Percentiles rank a stretch among this genome's conserved stretches.
These are phyloP conservation scores for Scheffersomyces lignicola DNA, from an alignment of 1,139 yeast species.

Conservation along the genomic window DNA sequence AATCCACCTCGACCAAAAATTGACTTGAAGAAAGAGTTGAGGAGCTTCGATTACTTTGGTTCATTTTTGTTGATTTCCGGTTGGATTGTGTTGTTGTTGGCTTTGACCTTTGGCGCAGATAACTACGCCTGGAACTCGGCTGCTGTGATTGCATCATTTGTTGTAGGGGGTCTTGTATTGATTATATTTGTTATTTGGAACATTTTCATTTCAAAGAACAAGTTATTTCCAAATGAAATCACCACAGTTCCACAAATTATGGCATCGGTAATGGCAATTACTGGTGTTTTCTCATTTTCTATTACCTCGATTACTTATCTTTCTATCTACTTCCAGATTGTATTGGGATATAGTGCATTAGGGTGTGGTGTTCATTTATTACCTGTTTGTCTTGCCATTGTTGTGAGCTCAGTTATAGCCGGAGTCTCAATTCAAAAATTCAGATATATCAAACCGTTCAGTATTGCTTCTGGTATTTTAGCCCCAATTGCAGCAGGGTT, in stretches of 20 bases:
- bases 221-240: conserved; percentile 29
- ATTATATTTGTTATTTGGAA: conserved; percentile 27
- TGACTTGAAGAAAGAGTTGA: conserved; percentile 28
- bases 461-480: conserved; percentile 23
- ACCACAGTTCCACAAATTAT: conserved; percentile 22
- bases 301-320: conserved; percentile 26
- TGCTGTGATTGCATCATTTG: conserved; percentile 45
- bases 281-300: conserved; percentile 22
- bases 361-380: conserved; percentile 39
- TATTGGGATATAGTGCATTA: conserved; percentile 32
- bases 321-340: conserved; percentile 40
- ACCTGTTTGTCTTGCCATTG: conserved; percentile 36
- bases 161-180: conserved; percentile 38
- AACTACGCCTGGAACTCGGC: conserved; percentile 52
- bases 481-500: conserved; percentile 39
- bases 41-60: conserved; percentile 51
- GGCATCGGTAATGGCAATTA: conserved; percentile 22
- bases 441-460: conserved; percentile 31
- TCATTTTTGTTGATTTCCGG: conserved; percentile 46
- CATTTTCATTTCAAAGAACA: conserved; percentile 23
- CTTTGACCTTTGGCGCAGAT: conserved; percentile 43
- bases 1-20: conserved; percentile 32
- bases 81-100: conserved; percentile 43
- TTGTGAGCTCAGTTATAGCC: conserved; percentile 25
- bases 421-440: conserved; percentile 34